These are phyloP conservation scores for Paxillus rubicundulus DNA, from an alignment of 768 basidiomycete species.

Conservation along the genomic window DNA sequence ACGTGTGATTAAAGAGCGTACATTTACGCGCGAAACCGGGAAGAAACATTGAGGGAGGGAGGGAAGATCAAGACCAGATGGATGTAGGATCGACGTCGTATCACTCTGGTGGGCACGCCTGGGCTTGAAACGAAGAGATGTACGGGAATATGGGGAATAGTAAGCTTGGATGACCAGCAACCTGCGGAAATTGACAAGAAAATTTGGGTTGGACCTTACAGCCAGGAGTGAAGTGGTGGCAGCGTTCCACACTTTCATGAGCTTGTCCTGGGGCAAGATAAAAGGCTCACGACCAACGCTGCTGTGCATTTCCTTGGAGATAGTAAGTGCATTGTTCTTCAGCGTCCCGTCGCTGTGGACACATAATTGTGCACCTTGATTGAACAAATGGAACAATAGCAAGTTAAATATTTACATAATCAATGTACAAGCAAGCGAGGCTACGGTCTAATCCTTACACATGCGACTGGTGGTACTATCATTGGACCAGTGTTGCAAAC, in stretches of 20 bases:
- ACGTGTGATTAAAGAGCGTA: background rate
- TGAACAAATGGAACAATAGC: conserved; percentile 19
- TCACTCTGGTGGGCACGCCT: conserved; percentile 14
- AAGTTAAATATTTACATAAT: no score
- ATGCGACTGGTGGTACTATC: no score
- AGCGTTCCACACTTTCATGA: background rate
- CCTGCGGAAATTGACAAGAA: conserved; percentile 4
- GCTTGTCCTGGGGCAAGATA: background rate
- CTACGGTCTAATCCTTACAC: no score
- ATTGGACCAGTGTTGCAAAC: no score
- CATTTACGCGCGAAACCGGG: conserved; percentile 30
- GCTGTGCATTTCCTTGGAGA: conserved; percentile 22
- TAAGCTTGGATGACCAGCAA: conserved; percentile 28
- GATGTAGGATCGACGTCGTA: background rate
- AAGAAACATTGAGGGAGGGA: conserved; percentile 18
- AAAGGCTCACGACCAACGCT: background rate
- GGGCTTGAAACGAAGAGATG: conserved; percentile 16
- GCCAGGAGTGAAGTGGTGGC: background rate
- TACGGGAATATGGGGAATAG: conserved; percentile 1
- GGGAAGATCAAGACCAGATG: background rate
- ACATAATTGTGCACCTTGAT: conserved; percentile 4
- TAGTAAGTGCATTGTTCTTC: conserved; percentile 24
- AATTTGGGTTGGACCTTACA: background rate
- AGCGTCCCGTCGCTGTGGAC: conserved; percentile 1
- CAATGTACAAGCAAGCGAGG: no score